Conservation (phyloP, 2,329 filamentous ascomycete genomes). For the Chrysoporthe puriensis region DNA sequence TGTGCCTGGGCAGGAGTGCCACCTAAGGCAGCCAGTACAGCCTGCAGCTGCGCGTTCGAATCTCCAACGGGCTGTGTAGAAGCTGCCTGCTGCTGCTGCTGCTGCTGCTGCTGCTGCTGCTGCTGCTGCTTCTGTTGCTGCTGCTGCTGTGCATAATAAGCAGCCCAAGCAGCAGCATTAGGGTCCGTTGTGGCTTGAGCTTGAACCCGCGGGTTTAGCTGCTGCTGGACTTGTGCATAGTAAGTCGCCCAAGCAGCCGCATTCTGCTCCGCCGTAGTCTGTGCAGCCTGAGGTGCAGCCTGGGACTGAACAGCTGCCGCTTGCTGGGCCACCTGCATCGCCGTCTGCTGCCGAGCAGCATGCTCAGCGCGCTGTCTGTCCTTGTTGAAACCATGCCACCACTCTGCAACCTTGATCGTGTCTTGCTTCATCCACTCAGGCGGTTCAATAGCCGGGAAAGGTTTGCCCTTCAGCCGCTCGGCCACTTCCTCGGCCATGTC, state of each 20-base stretch:
- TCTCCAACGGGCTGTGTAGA: constrained; percentile 31
- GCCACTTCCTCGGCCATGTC: constrained; percentile 48
- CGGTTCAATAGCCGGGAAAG: constrained; percentile 54
- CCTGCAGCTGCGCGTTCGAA: constrained; percentile 33
- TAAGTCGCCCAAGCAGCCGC: constrained; percentile 44
- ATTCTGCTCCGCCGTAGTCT: constrained; percentile 35
- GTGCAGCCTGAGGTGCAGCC: constrained; percentile 24
- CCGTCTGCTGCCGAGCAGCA: constrained; percentile 28
- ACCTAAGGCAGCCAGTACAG: constrained; percentile 34
- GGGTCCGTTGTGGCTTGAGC: constrained; percentile 29
- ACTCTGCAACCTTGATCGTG: constrained; percentile 52
- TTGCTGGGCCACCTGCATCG: constrained; percentile 16
- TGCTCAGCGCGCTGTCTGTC: constrained; percentile 36
- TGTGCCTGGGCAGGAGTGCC: constrained; percentile 33
- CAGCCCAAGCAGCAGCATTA: constrained; percentile 25
- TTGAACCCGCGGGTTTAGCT: constrained; percentile 25
- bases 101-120: constrained; percentile 31
- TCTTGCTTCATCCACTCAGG: constrained; percentile 56
- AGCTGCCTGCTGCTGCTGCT: constrained; percentile 29
- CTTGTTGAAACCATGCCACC: constrained; percentile 53
- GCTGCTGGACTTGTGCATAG: constrained; percentile 42
- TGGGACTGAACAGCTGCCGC: constrained; percentile 15
- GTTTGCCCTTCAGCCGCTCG: constrained; percentile 47
- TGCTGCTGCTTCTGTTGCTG: constrained; percentile 25
- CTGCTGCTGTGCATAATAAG: constrained; percentile 32